A percentile compares a stretch with the other conserved stretches of the same genome.
phyloP scores from a whole-genome alignment of 2,329 filamentous ascomycete species.

The Colletotrichum camelliae region DNA sequence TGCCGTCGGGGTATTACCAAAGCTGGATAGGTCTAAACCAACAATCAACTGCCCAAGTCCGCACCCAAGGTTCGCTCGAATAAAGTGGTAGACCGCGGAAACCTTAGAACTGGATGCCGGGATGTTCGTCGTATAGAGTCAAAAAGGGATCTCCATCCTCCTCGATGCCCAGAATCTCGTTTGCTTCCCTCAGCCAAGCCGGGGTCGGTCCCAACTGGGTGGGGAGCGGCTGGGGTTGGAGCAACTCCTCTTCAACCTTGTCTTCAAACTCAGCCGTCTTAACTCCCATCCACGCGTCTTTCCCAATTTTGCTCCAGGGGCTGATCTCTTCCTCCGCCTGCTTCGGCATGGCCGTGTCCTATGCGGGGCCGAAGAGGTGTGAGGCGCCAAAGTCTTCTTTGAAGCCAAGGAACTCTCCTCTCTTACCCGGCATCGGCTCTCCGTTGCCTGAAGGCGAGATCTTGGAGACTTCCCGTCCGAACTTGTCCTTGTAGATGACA shows the following conservation, averaged over 20 bases:
- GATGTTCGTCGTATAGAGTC: not conserved
- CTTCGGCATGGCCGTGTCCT: not conserved
- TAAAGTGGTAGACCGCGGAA: not conserved
- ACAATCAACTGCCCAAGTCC: not conserved
- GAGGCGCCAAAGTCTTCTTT: not conserved
- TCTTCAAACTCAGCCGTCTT: not conserved
- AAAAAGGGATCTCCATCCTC: not conserved
- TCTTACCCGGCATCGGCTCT: not conserved
- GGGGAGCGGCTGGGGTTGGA: not conserved
- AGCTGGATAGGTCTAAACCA: not conserved
- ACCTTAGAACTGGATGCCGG: not conserved
- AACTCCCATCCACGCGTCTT: conserved; percentile 2
- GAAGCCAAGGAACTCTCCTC: conserved; percentile 11
- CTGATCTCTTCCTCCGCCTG: not conserved
- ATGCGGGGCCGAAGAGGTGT: not conserved
- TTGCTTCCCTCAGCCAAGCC: conserved; percentile 3
- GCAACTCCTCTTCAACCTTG: not conserved
- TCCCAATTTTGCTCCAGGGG: not conserved
- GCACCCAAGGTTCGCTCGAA: not conserved
- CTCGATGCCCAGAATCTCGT: not conserved
- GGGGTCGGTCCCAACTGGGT: not conserved
- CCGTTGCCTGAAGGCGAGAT: not conserved
- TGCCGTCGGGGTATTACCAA: not conserved
- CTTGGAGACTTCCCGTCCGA: not conserved
- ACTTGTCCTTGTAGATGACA: not conserved